Percentiles rank a stretch among this genome's conserved stretches.
Evolutionary conservation across 805 yeast species (phyloP).

Genomic region (Kuraishia capsulata): DNA sequence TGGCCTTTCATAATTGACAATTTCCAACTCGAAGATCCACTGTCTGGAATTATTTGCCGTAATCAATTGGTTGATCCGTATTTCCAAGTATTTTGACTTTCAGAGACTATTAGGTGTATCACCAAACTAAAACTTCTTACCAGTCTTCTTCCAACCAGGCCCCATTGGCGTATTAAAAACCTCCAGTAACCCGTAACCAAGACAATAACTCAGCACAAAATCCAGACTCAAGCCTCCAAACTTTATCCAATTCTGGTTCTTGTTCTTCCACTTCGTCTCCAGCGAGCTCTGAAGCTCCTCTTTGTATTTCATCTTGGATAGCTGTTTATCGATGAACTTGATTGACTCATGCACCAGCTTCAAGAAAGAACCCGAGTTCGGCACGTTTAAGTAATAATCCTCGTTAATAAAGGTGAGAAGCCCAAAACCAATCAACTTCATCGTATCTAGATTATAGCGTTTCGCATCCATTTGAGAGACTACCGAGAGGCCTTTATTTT

Average conservation of each 20-base stretch:
- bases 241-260: slow-evolving; percentile 30
- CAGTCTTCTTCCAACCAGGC: slow-evolving; percentile 41
- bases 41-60: neutral
- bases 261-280: slow-evolving; percentile 29
- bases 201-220: slow-evolving; percentile 42
- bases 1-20: too few species aligned
- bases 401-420: slow-evolving; percentile 30
- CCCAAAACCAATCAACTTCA: slow-evolving; percentile 29
- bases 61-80: neutral
- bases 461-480: slow-evolving; percentile 15
- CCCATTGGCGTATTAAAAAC: slow-evolving; percentile 46
- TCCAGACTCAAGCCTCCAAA: slow-evolving; percentile 39
- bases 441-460: slow-evolving; percentile 14
- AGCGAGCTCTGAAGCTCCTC: slow-evolving; percentile 35
- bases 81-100: neutral
- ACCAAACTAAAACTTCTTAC: slow-evolving; percentile 13
- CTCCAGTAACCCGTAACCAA: slow-evolving; percentile 44
- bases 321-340: slow-evolving; percentile 29
- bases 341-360: slow-evolving; percentile 35
- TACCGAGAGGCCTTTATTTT: slow-evolving; percentile 13
- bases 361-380: slow-evolving; percentile 40
- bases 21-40: neutral
- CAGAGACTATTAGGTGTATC: neutral
- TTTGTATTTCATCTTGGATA: slow-evolving; percentile 27
- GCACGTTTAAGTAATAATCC: slow-evolving; percentile 34